Evolutionary conservation across 2,329 filamentous ascomycete species (phyloP), one percentile per base, ranked within the genome.

Genomic region (Fusarium sp.): DNA sequence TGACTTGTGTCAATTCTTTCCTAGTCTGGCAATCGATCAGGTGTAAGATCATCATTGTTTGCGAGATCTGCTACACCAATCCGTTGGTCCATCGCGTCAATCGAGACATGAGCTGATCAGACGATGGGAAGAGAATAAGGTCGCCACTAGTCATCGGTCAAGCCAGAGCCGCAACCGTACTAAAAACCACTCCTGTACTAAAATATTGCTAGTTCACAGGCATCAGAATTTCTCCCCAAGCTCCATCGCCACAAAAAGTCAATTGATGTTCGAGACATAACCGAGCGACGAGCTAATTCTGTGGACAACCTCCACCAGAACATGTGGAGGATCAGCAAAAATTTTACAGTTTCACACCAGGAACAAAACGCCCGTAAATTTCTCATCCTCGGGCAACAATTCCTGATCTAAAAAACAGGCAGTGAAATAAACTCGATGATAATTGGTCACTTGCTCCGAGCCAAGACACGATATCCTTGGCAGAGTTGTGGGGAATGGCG

Each of bases 361-460:
- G 18, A 37, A 37, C 34, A 37, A n/a, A n/a, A 28, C 49, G 34
- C 32, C 49, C 49, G 34, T 42, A 53, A 40, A 53, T 10, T 7
- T 21, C 41, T 23, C 25, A 48, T 41, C 30, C 54, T 34, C 27
- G 49, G 40, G 43, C 48, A 20, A 3, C 27, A 55, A 66, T 66
- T 61, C 37, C 55, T 66, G 63, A 66, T 53, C 63, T 50, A 54
- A 60, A 8, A 43, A 66, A 28, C 63, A 66, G 63, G 63, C 63
- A 66, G 55, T 49, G 37, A 61, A 66, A 66, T 66, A 66, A 66
- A 66, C n/a, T 37, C 20, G 6, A 3, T 3, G 10, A 6, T 46
- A 30, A 66, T 66, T 66, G 63, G 63, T n/a, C 16, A 18, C 9
- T 4, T 9, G 1, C 2, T 4, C 4, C 10, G n/a, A 21, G 61